phyloP scores from a whole-genome alignment of 352 stramenopile species.

The Phytophthora ohioensis region DNA sequence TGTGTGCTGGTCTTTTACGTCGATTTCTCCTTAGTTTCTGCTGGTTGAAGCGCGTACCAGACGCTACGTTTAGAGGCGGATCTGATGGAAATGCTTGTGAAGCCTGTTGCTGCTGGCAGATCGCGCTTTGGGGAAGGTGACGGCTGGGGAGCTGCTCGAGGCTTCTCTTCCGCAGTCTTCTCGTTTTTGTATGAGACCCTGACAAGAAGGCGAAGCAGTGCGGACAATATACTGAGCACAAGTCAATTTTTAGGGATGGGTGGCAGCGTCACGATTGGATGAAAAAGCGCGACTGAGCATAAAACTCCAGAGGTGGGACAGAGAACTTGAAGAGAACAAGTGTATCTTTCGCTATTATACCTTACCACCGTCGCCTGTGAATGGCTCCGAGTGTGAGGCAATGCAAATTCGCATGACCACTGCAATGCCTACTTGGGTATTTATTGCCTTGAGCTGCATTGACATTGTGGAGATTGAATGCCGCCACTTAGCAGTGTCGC shows the following conservation, averaged over 20 bases:
- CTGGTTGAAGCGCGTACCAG: slow-evolving; percentile 26
- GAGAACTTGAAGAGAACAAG: background rate
- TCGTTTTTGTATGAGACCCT: slow-evolving; percentile 23
- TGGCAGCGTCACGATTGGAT: slow-evolving; percentile 7
- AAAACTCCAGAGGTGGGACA: slow-evolving; percentile 6
- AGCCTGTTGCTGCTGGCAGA: slow-evolving; percentile 7
- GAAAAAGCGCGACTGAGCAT: slow-evolving; percentile 14
- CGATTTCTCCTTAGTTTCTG: slow-evolving; percentile 14
- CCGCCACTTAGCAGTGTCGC: no score
- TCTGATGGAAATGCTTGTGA: slow-evolving; percentile 13
- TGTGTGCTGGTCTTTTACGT: slow-evolving; percentile 1
- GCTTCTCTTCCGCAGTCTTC: slow-evolving; percentile 32
- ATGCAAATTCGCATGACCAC: no score
- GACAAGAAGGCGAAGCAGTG: slow-evolving; percentile 21
- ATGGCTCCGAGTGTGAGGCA: no score
- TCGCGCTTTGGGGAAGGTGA: slow-evolving; percentile 28
- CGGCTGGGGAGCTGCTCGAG: slow-evolving; percentile 13
- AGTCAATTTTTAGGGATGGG: slow-evolving; percentile 10
- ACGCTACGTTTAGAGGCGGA: slow-evolving; percentile 10
- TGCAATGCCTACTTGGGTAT: no score
- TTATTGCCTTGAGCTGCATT: no score
- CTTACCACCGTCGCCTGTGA: no score
- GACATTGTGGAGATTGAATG: no score
- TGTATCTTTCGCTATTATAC: slow-evolving; percentile 2
- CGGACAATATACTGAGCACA: slow-evolving; percentile 5